phyloP scores from a whole-genome alignment of 495 filamentous ascomycete genomes.

The Pseudotulostoma volvatum region DNA sequence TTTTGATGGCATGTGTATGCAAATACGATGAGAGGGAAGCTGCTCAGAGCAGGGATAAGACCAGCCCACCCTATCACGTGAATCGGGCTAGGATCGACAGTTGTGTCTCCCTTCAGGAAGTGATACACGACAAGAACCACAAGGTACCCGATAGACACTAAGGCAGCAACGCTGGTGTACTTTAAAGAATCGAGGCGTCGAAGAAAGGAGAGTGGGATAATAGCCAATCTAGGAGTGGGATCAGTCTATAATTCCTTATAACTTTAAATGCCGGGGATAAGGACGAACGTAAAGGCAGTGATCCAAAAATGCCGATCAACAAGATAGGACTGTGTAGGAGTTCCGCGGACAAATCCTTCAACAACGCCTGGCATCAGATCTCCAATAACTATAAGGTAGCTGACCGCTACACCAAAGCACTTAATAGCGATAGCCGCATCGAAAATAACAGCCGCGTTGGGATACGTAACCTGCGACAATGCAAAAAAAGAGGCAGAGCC shows the following conservation, averaged over 20 bases:
- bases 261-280: too few species aligned
- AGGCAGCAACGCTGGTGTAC: constrained; percentile 84
- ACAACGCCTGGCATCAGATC: constrained; percentile 96
- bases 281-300: constrained; percentile 76
- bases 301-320: constrained; percentile 92
- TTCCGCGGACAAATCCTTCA: constrained; percentile 48
- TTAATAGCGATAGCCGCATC: constrained; percentile 95
- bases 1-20: constrained; percentile 99
- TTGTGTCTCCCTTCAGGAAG: constrained; percentile 63
- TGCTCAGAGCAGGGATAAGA: constrained; percentile 58
- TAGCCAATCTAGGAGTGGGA: constrained; percentile 71
- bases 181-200: constrained; percentile 85
- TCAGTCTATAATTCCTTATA: too few species aligned
- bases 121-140: constrained; percentile 85
- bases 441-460: constrained; percentile 89
- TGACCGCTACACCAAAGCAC: constrained; percentile 91
- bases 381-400: constrained; percentile 96
- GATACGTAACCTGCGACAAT: constrained; percentile 87
- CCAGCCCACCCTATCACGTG: constrained; percentile 63
- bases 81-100: constrained; percentile 52
- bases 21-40: constrained; percentile 89
- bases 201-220: constrained; percentile 87
- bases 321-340: constrained; percentile 48
- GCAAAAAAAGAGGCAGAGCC: constrained; percentile 78
- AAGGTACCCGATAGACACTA: constrained; percentile 86